These are phyloP conservation scores for Byssochlamys sp. DNA, from an alignment of 2,329 filamentous ascomycete genomes.

Conservation along the genomic window DNA sequence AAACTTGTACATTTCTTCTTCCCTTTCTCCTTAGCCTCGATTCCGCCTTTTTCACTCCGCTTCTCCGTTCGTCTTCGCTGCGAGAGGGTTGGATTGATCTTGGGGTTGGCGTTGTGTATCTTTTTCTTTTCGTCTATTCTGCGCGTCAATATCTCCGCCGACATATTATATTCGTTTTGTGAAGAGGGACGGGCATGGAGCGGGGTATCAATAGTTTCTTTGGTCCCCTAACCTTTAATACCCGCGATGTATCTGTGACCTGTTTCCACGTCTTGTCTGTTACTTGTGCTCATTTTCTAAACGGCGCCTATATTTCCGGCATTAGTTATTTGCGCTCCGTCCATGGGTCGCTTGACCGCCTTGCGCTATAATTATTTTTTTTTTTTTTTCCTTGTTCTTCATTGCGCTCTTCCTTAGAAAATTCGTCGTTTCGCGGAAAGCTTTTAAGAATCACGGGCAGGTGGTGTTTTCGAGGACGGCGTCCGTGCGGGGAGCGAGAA, in stretches of 20 bases:
- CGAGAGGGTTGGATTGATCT: conserved; percentile 12
- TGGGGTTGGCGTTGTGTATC: conserved; percentile 29
- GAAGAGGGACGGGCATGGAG: conserved; percentile 9
- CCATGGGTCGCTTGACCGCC: background rate
- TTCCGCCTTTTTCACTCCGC: conserved; percentile 6
- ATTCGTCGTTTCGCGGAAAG: background rate
- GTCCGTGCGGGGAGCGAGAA: background rate
- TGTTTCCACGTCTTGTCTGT: background rate
- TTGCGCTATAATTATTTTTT: background rate
- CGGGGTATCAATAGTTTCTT: conserved; percentile 9
- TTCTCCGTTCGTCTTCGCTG: conserved; percentile 6
- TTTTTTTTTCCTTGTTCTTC: background rate
- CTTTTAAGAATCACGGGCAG: background rate
- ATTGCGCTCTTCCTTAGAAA: background rate
- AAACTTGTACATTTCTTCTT: conserved; percentile 26
- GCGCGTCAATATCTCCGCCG: background rate
- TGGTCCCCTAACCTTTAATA: conserved; percentile 17
- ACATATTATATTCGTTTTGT: background rate
- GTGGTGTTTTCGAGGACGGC: background rate
- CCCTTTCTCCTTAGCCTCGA: conserved; percentile 1
- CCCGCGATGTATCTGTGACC: conserved; percentile 2
- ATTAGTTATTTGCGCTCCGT: background rate
- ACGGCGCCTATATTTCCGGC: background rate
- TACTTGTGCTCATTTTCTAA: conserved; percentile 7
- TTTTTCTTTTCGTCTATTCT: conserved; percentile 18